These are phyloP conservation scores for Pistacia integerrima DNA, from an alignment of 345 rosid genomes.

Conservation along the genomic window DNA sequence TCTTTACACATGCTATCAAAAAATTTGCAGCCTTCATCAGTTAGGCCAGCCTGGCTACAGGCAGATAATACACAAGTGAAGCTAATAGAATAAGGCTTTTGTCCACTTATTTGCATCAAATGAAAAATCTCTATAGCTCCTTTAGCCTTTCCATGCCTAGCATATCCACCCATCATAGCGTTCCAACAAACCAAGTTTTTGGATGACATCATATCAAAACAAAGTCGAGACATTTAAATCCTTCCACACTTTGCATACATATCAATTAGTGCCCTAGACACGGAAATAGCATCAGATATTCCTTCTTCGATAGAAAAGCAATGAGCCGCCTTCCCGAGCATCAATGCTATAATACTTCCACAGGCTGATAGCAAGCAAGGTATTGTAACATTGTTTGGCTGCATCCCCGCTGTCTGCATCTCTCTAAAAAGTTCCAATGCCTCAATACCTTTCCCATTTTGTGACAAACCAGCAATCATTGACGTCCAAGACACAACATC, in stretches of 20 bases:
- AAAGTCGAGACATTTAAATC: constrained; percentile 46
- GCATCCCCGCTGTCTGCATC: no score
- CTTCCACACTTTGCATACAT: constrained; percentile 85
- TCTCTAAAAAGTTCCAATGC: no score
- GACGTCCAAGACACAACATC: no score
- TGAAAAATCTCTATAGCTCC: constrained; percentile 60
- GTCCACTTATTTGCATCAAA: constrained; percentile 46
- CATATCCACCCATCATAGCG: constrained; percentile 65
- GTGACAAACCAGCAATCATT: no score
- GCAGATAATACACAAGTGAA: constrained; percentile 65
- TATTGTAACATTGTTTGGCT: no score
- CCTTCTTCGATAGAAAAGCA: background rate
- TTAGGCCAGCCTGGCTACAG: constrained; percentile 64
- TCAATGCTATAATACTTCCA: no score
- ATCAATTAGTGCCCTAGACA: constrained; percentile 65
- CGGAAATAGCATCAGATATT: constrained; percentile 31
- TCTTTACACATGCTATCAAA: constrained; percentile 55
- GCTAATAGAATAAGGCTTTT: constrained; percentile 62
- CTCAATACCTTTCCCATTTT: no score
- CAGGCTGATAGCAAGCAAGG: no score
- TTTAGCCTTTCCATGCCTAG: constrained; percentile 66
- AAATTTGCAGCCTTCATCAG: constrained; percentile 52
- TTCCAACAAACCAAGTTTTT: constrained; percentile 80
- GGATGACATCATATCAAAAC: constrained; percentile 55
- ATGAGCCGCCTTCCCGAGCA: no score